Conservation (phyloP, 1,284 basidiomycete species). For the Puccinia novopanici region DNA sequence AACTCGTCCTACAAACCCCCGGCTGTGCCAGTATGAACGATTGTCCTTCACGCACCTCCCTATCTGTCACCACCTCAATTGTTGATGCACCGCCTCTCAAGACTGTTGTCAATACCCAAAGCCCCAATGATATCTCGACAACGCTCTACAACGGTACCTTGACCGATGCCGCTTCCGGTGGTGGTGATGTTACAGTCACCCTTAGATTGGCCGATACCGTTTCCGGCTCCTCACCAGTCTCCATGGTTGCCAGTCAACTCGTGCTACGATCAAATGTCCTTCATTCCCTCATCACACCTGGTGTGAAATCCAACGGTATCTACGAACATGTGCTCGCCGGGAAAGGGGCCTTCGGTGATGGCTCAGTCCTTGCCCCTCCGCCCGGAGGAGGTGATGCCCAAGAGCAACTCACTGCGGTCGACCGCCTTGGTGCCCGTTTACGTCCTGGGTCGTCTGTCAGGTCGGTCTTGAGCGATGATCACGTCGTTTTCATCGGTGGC, state of each 20-base stretch:
- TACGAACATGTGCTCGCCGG: slow-evolving; percentile 25
- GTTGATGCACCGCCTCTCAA: slow-evolving; percentile 66
- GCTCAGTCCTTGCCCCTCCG: neutral
- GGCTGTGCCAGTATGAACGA: slow-evolving; percentile 80
- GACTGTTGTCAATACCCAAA: slow-evolving; percentile 73
- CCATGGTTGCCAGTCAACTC: slow-evolving; percentile 64
- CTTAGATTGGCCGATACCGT: slow-evolving; percentile 62
- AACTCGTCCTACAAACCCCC: slow-evolving; percentile 79
- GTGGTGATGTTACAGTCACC: slow-evolving; percentile 69
- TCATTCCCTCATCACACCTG: slow-evolving; percentile 6
- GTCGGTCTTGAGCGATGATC: slow-evolving; percentile 20
- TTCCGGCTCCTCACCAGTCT: slow-evolving; percentile 69
- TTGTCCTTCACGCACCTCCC: slow-evolving; percentile 76
- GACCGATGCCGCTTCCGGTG: slow-evolving; percentile 67
- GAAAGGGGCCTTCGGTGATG: slow-evolving; percentile 48
- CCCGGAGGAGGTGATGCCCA: neutral
- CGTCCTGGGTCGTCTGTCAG: slow-evolving; percentile 11
- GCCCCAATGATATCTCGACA: slow-evolving; percentile 67
- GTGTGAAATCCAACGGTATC: slow-evolving; percentile 9
- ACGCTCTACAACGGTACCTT: slow-evolving; percentile 80
- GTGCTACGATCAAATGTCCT: slow-evolving; percentile 55
- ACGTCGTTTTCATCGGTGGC: slow-evolving; percentile 27
- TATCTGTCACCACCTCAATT: slow-evolving; percentile 75
- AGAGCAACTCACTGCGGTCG: slow-evolving; percentile 25
- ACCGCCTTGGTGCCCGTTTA: slow-evolving; percentile 27